Conservation (phyloP, 768 basidiomycete genomes). For the Panus rudis region DNA sequence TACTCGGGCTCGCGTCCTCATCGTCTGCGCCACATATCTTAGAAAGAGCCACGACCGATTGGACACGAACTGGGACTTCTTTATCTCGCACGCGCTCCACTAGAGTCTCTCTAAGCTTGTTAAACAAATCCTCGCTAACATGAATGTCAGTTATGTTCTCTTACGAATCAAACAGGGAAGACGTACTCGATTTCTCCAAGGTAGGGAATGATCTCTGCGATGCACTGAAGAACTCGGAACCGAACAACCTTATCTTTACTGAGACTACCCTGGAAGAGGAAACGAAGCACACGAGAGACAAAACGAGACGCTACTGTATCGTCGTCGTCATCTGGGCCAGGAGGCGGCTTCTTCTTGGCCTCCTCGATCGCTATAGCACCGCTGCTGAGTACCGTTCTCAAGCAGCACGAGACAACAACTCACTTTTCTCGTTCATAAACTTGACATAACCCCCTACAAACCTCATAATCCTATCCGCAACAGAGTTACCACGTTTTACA, state of each 20-base stretch:
- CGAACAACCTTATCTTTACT: slow-evolving; percentile 87
- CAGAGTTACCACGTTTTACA: slow-evolving; percentile 72
- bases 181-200: slow-evolving; percentile 84
- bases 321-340: slow-evolving; percentile 43
- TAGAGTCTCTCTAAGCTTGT: slow-evolving; percentile 50
- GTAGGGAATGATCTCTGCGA: slow-evolving; percentile 72
- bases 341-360: slow-evolving; percentile 22
- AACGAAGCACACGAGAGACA: slow-evolving; percentile 38
- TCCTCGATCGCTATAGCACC: slow-evolving; percentile 30
- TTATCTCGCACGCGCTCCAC: slow-evolving; percentile 75
- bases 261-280: slow-evolving; percentile 67
- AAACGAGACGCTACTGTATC: slow-evolving; percentile 45
- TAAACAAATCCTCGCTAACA: slow-evolving; percentile 70
- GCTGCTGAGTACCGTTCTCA: neutral
- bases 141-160: neutral
- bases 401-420: slow-evolving; percentile 11
- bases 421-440: slow-evolving; percentile 74
- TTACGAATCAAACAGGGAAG: slow-evolving; percentile 1
- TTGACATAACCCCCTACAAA: slow-evolving; percentile 76
- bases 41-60: slow-evolving; percentile 73
- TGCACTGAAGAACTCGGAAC: slow-evolving; percentile 70
- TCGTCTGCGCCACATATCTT: slow-evolving; percentile 73
- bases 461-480: slow-evolving; percentile 74
- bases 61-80: slow-evolving; percentile 68
- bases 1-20: slow-evolving; percentile 46